Conservation (phyloP, 2,329 filamentous ascomycete species). For the Hypomyces rosellus region DNA sequence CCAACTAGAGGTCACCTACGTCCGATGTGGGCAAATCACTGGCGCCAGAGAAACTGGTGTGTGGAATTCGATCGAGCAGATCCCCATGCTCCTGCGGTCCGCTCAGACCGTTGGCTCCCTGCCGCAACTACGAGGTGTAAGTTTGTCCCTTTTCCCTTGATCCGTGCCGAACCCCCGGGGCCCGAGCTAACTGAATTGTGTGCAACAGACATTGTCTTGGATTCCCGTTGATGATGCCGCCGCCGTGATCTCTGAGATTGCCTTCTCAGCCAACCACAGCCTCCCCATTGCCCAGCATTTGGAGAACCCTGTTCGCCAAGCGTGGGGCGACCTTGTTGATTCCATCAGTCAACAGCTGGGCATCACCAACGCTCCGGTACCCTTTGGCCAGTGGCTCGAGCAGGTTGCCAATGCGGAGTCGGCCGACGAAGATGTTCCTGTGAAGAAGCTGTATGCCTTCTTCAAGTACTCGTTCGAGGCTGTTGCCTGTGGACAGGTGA, state of each 20-base stretch:
- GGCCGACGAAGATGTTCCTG: slow-evolving; percentile 12
- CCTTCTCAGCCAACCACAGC: slow-evolving; percentile 1
- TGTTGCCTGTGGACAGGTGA: slow-evolving; percentile 13
- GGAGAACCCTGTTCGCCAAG: slow-evolving; percentile 15
- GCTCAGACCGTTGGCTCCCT: slow-evolving; percentile 13
- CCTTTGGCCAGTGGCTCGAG: slow-evolving; percentile 14
- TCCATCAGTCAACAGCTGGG: slow-evolving; percentile 9
- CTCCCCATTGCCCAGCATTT: slow-evolving; percentile 11
- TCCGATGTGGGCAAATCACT: slow-evolving; percentile 17
- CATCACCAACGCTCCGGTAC: slow-evolving; percentile 4
- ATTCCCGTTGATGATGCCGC: slow-evolving; percentile 16
- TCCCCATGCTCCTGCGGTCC: slow-evolving; percentile 16
- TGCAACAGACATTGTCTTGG: slow-evolving; percentile 14
- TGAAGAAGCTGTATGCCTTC: slow-evolving; percentile 12
- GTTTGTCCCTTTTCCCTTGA: neutral
- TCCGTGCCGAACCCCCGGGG: neutral
- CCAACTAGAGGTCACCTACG: slow-evolving; percentile 12
- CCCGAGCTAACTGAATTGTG: slow-evolving; percentile 1
- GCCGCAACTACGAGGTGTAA: slow-evolving; percentile 13
- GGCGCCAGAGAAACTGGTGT: slow-evolving; percentile 13
- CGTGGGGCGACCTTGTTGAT: slow-evolving; percentile 10
- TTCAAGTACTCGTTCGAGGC: slow-evolving; percentile 14
- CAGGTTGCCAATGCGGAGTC: slow-evolving; percentile 7
- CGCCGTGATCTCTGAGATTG: slow-evolving; percentile 12
- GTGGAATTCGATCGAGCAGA: slow-evolving; percentile 17